Conservation (phyloP, 2,329 filamentous ascomycete genomes). For the Epichloe aotearoae region DNA sequence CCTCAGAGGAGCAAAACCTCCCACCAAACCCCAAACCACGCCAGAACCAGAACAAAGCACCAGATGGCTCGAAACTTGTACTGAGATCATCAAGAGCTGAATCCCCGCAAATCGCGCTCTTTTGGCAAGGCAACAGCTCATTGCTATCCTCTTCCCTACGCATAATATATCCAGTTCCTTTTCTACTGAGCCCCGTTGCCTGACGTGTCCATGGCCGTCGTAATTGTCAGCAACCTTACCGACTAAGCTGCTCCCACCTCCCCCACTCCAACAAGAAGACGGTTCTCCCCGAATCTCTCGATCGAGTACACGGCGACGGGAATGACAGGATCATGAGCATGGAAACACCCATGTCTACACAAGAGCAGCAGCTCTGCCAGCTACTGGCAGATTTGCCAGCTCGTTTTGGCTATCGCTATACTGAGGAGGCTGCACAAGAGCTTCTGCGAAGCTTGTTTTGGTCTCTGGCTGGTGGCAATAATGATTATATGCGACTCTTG, state of each 20-base stretch:
- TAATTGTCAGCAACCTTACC: not conserved
- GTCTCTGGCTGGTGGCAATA: constrained; percentile 64
- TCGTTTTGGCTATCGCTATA: constrained; percentile 63
- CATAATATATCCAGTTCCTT: not conserved
- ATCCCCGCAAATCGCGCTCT: not conserved
- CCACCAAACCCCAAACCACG: not conserved
- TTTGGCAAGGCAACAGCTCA: not conserved
- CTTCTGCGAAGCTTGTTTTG: constrained; percentile 74
- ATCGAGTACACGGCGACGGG: not conserved
- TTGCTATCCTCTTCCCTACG: not conserved
- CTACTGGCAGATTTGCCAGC: constrained; percentile 67
- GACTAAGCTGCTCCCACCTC: constrained; percentile 7
- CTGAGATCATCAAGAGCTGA: not conserved
- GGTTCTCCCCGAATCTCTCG: not conserved
- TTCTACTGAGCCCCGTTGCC: not conserved
- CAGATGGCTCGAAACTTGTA: not conserved
- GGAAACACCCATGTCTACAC: constrained; percentile 44
- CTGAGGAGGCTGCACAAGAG: constrained; percentile 52
- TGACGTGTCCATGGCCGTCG: constrained; percentile 1
- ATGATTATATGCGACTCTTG: constrained; percentile 62
- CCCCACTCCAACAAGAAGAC: constrained; percentile 1
- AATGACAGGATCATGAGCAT: constrained; percentile 27
- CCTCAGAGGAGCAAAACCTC: not conserved
- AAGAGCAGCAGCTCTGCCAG: constrained; percentile 73
- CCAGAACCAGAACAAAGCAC: not conserved